Conservation (phyloP, 2,329 filamentous ascomycete genomes). For the Penicillium sp. region DNA sequence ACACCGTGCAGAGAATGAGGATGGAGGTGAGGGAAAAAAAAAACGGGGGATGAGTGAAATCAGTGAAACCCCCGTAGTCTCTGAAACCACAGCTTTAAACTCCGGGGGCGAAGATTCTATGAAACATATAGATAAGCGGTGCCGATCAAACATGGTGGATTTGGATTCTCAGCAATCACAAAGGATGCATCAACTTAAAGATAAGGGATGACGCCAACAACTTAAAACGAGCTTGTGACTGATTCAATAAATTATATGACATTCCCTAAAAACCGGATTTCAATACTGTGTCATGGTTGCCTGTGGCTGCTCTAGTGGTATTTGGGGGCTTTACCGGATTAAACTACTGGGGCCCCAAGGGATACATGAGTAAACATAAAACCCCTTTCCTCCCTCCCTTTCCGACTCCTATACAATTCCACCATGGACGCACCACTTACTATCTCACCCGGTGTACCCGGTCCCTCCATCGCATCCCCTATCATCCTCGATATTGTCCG, state of each 20-base stretch:
- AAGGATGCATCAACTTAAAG: background rate
- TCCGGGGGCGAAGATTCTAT: background rate
- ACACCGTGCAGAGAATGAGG: background rate
- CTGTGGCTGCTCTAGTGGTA: background rate
- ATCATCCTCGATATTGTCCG: constrained; percentile 44
- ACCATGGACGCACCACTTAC: constrained; percentile 41
- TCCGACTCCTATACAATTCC: background rate
- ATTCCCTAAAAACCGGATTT: background rate
- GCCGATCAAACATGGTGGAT: background rate
- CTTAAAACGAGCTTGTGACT: background rate
- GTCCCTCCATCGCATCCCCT: constrained; percentile 25
- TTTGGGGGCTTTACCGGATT: background rate
- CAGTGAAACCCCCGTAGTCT: background rate
- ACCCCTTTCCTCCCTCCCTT: background rate
- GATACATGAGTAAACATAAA: background rate
- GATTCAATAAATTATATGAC: background rate
- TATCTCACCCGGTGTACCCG: constrained; percentile 26
- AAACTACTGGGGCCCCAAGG: background rate
- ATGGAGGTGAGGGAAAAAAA: background rate
- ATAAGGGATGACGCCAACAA: background rate
- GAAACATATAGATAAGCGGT: no score
- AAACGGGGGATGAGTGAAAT: background rate
- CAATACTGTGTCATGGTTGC: background rate
- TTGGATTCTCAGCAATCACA: background rate
- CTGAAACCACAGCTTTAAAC: background rate